Evolutionary conservation across 2,329 filamentous ascomycete species (phyloP), one percentile per base, ranked within the genome.

Genomic region (Stenocarpella maydis): DNA sequence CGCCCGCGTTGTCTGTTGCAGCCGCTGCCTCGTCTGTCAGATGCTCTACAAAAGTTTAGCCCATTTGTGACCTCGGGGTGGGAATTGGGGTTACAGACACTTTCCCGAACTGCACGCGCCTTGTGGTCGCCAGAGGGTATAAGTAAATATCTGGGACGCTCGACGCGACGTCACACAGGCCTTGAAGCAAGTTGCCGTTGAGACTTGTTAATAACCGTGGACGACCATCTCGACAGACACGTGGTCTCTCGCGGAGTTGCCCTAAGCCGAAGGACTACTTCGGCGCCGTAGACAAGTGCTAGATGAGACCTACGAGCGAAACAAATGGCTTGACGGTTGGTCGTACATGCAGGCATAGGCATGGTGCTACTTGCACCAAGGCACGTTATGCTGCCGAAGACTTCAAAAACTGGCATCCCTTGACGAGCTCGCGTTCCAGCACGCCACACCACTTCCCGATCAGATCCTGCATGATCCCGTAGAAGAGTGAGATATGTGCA

Each of bases 381-480:
- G 17, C 41, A 55, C 52, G 14, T 28, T n/a, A 15, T 31, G 15
- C 8, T 39, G 39, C n/a, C 8, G 19, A 21, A 49, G 21, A 24
- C 28, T 28, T 55, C 21, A 58, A 15, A 37, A n/a, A 39, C 15
- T 7, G 41, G 28, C 21, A 39, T 47, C 52, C 52, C 26, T 47
- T 37, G 65, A 37, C 31, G 15, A 47, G 15, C 28, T 55, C 50
- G 41, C 45, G 28, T 39, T 43, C 50, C 34, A 37, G 53, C n/a
- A 49, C 41, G n/a, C 14, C 26, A 49, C 14, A 41, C 24, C 31
- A 28, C 43, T 50, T 24, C 21, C 19, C 37, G 41, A 21, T 28
- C 21, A 67, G 52, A 67, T 67, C 21, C 52, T 67, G 65, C 65
- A 67, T 54, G 12, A 21, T 58, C 24, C 65, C 52, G 65, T 34